Base-by-base conservation (phyloP, 495 filamentous ascomycete genomes). In the Talaromyces trachyspermus region DNA sequence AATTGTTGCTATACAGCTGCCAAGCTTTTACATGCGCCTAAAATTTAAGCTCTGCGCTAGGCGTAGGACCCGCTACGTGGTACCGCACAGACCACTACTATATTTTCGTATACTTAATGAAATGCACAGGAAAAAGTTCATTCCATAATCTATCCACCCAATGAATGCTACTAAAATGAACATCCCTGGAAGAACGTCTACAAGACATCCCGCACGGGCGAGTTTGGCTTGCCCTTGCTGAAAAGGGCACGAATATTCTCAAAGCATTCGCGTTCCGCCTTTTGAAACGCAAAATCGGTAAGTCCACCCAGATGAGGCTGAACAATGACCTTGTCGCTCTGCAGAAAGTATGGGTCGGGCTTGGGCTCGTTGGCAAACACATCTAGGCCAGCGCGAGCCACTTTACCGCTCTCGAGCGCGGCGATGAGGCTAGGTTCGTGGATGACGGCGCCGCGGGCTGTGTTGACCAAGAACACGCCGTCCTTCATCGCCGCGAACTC, bases 381-480 rank as follows among this genome's bases (percentile, higher is more conserved):
- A 54, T 83, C 79, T 18, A 83, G 59, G 3, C 78, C 80, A 14
- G 61, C 73, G 3, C 63, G 56, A 2, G 50, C 54, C 3, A 83
- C 66, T 42, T 78, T 70, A 11, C 76, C 76, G 11, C 44, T 54
- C 25, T 78, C 68, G 2, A 83, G 54, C 0, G 78, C 78, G 8
- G 60, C 58, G 10, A 78, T 75, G 5, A 83, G 53, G 0, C 72
- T 73, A 5, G 51, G 59, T 55, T 84, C 80, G 57, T 84, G 75
- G 22, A 84, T 72, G 14, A 83, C 63, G 1, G 71, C 71, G n/a
- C 78, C 78, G 15, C 77, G 66, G 5, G 77, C 75, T 0, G 80
- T 83, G 60, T 82, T 82, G 48, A 85, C 64, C 17, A 85, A 70
- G 30, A 81, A 71, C 25, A 77, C 69, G 19, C 80, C 78, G 45